phyloP scores from a whole-genome alignment of 1,139 yeast species.

The Geotrichum fermentans region DNA sequence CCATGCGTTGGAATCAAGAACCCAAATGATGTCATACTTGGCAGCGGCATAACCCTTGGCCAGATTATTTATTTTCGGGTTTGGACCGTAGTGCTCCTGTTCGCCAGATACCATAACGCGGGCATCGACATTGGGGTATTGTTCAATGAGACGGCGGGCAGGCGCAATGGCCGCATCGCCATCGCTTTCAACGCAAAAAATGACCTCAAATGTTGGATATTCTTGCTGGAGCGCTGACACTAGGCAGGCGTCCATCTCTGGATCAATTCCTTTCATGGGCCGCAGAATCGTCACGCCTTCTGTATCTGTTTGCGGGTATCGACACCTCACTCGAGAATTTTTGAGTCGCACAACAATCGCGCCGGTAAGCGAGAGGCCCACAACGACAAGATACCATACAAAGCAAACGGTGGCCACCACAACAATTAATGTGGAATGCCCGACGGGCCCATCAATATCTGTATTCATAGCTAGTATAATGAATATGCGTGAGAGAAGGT shows the following conservation, averaged over 20 bases:
- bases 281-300: constrained; percentile 72
- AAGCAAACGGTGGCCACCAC: constrained; percentile 17
- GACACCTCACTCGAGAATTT: not conserved
- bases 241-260: constrained; percentile 65
- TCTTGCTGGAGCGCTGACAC: constrained; percentile 64
- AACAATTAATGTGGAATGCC: constrained; percentile 5
- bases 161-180: constrained; percentile 63
- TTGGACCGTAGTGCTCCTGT: constrained; percentile 60
- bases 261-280: constrained; percentile 81
- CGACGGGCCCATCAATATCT: not conserved
- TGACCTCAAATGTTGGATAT: constrained; percentile 66
- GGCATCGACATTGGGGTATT: constrained; percentile 58
- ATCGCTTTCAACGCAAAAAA: constrained; percentile 67
- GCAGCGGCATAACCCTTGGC: constrained; percentile 71
- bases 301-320: not conserved
- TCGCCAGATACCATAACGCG: constrained; percentile 44
- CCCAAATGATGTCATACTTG: constrained; percentile 72
- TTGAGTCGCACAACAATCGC: constrained; percentile 14
- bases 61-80: constrained; percentile 82
- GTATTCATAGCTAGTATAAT: too few species aligned
- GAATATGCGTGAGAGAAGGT: too few species aligned
- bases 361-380: constrained; percentile 23
- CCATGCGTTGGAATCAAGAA: constrained; percentile 87
- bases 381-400: constrained; percentile 25
- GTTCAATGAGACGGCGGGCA: constrained; percentile 46